These are phyloP conservation scores for Cladosporium sp. DNA, from an alignment of 2,329 filamentous ascomycete species.

Conservation along the genomic window DNA sequence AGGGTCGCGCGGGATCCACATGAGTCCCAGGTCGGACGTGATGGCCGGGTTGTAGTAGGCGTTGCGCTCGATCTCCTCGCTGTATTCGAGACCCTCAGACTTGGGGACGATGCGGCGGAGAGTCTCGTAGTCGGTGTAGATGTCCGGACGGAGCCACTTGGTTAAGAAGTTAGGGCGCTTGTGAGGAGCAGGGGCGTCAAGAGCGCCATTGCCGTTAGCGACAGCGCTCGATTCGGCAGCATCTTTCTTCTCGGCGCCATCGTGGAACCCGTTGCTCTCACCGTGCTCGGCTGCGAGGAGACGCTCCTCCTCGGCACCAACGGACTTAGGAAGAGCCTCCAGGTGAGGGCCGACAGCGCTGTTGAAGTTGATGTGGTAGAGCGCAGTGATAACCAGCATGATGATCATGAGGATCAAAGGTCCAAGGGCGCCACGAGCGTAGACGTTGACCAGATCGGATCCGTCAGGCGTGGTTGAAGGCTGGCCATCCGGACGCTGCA, in stretches of 20 bases:
- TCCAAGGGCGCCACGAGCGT: slow-evolving; percentile 43
- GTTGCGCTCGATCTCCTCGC: slow-evolving; percentile 56
- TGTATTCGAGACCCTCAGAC: slow-evolving; percentile 56
- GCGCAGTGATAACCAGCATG: slow-evolving; percentile 67
- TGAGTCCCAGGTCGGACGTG: slow-evolving; percentile 56
- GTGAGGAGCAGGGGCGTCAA: slow-evolving; percentile 29
- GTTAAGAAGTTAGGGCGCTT: slow-evolving; percentile 57
- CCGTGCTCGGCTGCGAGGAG: slow-evolving; percentile 31
- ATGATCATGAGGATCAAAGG: slow-evolving; percentile 73
- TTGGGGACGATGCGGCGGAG: slow-evolving; percentile 67
- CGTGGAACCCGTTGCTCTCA: slow-evolving; percentile 22
- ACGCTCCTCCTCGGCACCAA: slow-evolving; percentile 35
- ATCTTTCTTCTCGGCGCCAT: slow-evolving; percentile 20
- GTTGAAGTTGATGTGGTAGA: slow-evolving; percentile 73
- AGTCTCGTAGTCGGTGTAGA: slow-evolving; percentile 67
- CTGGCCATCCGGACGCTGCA: slow-evolving; percentile 3
- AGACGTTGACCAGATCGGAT: neutral
- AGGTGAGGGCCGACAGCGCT: slow-evolving; percentile 71
- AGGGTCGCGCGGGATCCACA: slow-evolving; percentile 82
- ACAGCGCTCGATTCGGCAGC: slow-evolving; percentile 18
- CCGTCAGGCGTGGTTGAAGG: neutral
- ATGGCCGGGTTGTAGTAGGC: slow-evolving; percentile 74
- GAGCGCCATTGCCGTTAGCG: slow-evolving; percentile 19
- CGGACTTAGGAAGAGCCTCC: slow-evolving; percentile 63
- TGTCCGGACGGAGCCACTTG: slow-evolving; percentile 74